These are phyloP conservation scores for Aspergillus uvarum DNA, from an alignment of 2,329 filamentous ascomycete species.

Conservation along the genomic window DNA sequence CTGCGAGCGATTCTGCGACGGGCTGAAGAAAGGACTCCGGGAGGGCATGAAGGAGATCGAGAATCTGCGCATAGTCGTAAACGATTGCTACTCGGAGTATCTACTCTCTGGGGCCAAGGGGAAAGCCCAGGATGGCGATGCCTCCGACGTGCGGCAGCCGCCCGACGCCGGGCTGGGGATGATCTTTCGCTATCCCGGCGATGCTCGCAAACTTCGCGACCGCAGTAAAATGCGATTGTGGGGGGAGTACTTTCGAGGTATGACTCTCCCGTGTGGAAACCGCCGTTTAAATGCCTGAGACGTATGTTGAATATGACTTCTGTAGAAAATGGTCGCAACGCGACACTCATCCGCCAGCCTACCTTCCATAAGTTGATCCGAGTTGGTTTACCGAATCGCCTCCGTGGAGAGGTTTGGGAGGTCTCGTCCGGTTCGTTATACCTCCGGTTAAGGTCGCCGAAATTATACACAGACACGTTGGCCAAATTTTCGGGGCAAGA, in stretches of 20 bases:
- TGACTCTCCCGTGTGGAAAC: slow-evolving; percentile 9
- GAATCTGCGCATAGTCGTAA: slow-evolving; percentile 75
- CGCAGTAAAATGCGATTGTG: slow-evolving; percentile 96
- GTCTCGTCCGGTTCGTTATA: slow-evolving; percentile 89
- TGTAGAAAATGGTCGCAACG: slow-evolving; percentile 85
- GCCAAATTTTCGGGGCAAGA: slow-evolving; percentile 79
- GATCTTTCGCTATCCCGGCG: slow-evolving; percentile 91
- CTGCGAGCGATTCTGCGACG: slow-evolving; percentile 95
- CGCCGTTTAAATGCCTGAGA: neutral
- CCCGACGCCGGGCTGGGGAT: slow-evolving; percentile 94
- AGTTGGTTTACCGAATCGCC: slow-evolving; percentile 87
- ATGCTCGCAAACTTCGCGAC: slow-evolving; percentile 89
- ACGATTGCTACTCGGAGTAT: slow-evolving; percentile 90
- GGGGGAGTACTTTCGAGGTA: slow-evolving; percentile 83
- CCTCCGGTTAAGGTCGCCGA: slow-evolving; percentile 80
- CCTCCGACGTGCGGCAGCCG: slow-evolving; percentile 49
- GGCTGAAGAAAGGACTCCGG: slow-evolving; percentile 83
- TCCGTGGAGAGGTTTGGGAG: slow-evolving; percentile 95
- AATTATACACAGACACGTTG: slow-evolving; percentile 79
- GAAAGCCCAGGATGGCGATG: slow-evolving; percentile 55
- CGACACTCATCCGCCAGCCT: slow-evolving; percentile 87
- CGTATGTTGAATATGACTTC: slow-evolving; percentile 11
- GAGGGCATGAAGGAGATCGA: slow-evolving; percentile 85
- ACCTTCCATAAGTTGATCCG: slow-evolving; percentile 97
- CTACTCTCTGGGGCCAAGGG: slow-evolving; percentile 53